Evolutionary conservation across 2,329 filamentous ascomycete species (phyloP).

Genomic region (Leptographium lundbergii): DNA sequence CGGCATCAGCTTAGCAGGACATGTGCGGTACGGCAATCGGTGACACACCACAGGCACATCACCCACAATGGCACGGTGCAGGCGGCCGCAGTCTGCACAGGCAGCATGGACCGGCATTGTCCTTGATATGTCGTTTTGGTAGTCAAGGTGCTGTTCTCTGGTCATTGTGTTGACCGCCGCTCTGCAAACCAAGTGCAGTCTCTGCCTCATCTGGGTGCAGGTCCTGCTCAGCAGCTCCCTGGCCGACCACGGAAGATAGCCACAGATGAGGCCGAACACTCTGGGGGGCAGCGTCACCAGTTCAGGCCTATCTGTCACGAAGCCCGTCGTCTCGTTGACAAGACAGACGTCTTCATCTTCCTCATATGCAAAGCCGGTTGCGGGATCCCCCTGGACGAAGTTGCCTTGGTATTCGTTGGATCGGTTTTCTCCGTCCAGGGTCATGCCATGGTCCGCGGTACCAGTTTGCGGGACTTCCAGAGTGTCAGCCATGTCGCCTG

Average conservation of each 20-base stretch:
- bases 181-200: background rate
- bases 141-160: background rate
- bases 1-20: background rate
- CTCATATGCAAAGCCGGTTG: too few species aligned
- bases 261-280: background rate
- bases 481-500: background rate
- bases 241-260: background rate
- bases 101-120: background rate
- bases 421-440: too few species aligned
- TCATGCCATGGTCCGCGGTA: background rate
- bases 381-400: too few species aligned
- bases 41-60: background rate
- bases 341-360: background rate
- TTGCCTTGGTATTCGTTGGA: too few species aligned
- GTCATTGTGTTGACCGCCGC: background rate
- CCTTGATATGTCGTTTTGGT: background rate
- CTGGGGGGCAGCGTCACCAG: background rate
- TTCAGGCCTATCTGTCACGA: background rate
- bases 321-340: background rate
- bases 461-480: background rate
- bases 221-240: conserved; percentile 3
- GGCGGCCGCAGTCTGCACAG: background rate
- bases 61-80: background rate
- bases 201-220: background rate
- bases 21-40: background rate